A percentile compares a stretch with the other conserved stretches of the same genome.
Conservation (phyloP, 345 rosid genomes). For the Durio zibethinus region DNA sequence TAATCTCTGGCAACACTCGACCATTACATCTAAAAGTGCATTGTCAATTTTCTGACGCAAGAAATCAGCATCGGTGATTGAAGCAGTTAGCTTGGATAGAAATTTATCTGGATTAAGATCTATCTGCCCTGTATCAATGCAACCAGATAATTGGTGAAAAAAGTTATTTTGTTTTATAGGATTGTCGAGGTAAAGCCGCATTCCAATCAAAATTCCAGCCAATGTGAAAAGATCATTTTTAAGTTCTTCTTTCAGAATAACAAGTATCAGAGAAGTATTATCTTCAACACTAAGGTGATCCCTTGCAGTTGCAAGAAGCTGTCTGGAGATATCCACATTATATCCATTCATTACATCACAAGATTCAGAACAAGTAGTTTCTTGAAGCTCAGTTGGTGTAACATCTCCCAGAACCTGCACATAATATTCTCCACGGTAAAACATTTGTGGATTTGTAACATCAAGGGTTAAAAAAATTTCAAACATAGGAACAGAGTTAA, state of each 20-base stretch:
- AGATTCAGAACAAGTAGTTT: not conserved
- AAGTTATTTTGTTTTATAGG: not conserved
- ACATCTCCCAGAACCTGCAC: not conserved
- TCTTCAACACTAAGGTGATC: not conserved
- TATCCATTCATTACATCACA: not conserved
- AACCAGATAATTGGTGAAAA: not conserved
- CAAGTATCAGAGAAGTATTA: not conserved
- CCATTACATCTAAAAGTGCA: slow-evolving; percentile 5
- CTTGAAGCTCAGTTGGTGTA: not conserved
- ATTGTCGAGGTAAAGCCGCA: not conserved
- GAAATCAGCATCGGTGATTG: not conserved
- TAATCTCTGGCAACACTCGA: not conserved
- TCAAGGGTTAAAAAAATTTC: not conserved
- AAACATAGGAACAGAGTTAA: not conserved
- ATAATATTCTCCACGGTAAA: not conserved
- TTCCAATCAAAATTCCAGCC: not conserved
- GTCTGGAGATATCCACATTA: not conserved
- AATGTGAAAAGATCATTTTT: not conserved
- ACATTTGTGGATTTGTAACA: not conserved
- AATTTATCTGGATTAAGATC: not conserved
- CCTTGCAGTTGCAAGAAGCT: not conserved
- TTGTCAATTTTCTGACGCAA: not conserved
- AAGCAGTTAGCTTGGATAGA: not conserved
- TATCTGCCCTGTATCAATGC: not conserved
- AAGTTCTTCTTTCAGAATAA: not conserved